A percentile compares a stretch with the other conserved stretches of the same genome.
Evolutionary conservation across 148 eudicot species (phyloP).

Genomic region (Rhododendron vialii): DNA sequence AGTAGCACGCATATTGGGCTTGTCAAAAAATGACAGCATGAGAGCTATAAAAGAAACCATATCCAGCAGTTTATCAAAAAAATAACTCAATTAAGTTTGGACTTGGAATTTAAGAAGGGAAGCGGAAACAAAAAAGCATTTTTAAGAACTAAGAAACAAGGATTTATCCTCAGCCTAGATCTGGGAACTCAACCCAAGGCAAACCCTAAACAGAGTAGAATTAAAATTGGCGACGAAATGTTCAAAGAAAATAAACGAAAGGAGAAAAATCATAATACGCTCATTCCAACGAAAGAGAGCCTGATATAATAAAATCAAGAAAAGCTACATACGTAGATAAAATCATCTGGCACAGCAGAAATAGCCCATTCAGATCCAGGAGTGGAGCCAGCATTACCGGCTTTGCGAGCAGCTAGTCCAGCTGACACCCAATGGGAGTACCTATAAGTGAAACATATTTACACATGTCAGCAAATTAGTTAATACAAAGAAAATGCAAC

Average conservation of each 20-base stretch:
- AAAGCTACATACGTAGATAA: slow-evolving; percentile 53
- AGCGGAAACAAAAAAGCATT: not conserved
- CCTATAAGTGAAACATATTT: slow-evolving; percentile 31
- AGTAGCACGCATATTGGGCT: not conserved
- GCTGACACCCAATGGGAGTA: slow-evolving; percentile 84
- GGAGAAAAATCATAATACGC: not conserved
- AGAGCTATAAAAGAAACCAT: not conserved
- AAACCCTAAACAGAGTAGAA: not conserved
- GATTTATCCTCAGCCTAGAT: not conserved
- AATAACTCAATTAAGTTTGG: not conserved
- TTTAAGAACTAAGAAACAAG: not conserved
- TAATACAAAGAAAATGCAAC: not conserved
- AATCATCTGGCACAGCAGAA: slow-evolving; percentile 73
- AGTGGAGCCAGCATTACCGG: slow-evolving; percentile 41
- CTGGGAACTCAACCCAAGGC: not conserved
- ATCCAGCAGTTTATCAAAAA: not conserved
- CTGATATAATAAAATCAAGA: not conserved
- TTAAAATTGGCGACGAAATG: no score
- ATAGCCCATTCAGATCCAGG: slow-evolving; percentile 86
- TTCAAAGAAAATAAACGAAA: not conserved
- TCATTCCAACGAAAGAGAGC: not conserved
- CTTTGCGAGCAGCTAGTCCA: slow-evolving; percentile 71
- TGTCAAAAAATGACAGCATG: not conserved
- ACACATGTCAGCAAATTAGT: not conserved
- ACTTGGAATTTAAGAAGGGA: not conserved